These are phyloP conservation scores for Pelargonium fulgidum DNA, from an alignment of 441 rosid genomes.

Conservation along the genomic window DNA sequence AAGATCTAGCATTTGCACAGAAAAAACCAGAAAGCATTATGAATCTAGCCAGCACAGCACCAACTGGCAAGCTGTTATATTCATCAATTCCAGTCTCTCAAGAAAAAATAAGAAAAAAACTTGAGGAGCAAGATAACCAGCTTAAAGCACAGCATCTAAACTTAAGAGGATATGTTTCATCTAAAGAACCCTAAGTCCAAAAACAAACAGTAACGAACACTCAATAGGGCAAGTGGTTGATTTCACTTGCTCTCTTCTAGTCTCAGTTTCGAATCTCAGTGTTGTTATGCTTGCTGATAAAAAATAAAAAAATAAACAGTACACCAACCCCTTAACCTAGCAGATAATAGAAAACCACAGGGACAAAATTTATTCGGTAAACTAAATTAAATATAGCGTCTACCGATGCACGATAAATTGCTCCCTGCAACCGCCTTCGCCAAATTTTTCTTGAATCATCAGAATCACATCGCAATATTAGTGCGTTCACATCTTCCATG, in stretches of 20 bases:
- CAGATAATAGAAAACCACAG: background rate
- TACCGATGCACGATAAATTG: constrained; percentile 91
- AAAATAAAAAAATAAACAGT: background rate
- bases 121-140: background rate
- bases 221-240: no score
- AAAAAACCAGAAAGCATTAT: background rate
- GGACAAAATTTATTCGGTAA: constrained; percentile 5
- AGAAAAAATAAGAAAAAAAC: background rate
- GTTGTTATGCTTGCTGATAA: no score
- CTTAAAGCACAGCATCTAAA: constrained; percentile 2
- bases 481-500: constrained; percentile 76
- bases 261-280: no score
- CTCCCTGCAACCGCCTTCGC: constrained; percentile 88
- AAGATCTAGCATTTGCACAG: background rate
- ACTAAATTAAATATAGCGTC: constrained; percentile 18
- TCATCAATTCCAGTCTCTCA: constrained; percentile 1
- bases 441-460: constrained; percentile 70
- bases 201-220: background rate
- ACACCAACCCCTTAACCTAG: background rate
- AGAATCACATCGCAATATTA: constrained; percentile 64
- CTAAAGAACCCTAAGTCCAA: background rate
- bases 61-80: background rate
- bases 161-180: background rate
- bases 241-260: no score
- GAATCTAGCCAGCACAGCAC: background rate